A percentile compares a stretch with the other conserved stretches of the same genome.
Evolutionary conservation across 2,329 filamentous ascomycete genomes (phyloP).

Genomic region (Pyrenochaeta sp.): DNA sequence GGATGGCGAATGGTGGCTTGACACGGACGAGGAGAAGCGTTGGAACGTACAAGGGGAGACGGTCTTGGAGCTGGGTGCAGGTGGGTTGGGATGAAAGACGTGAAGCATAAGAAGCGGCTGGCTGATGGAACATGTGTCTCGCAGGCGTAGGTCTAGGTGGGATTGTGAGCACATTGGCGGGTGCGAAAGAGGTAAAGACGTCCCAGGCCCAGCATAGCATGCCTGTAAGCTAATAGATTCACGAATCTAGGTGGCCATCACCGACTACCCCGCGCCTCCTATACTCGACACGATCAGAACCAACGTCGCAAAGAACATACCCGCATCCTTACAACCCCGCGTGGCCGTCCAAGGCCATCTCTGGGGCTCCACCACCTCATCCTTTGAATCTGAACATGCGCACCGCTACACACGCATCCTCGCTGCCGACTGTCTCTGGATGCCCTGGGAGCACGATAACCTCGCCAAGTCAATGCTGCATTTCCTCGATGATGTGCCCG

Average conservation of each 20-base stretch:
- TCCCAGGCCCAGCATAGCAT: background rate
- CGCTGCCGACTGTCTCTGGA: slow-evolving; percentile 79
- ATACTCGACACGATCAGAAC: slow-evolving; percentile 66
- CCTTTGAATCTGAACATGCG: slow-evolving; percentile 50
- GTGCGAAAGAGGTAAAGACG: slow-evolving; percentile 54
- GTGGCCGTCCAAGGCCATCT: slow-evolving; percentile 66
- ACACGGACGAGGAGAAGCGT: slow-evolving; percentile 36
- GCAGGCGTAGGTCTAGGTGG: slow-evolving; percentile 57
- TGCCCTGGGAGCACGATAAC: slow-evolving; percentile 75
- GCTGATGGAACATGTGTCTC: slow-evolving; percentile 34
- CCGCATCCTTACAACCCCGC: slow-evolving; percentile 40
- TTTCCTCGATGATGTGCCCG: slow-evolving; percentile 61
- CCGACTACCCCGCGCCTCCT: slow-evolving; percentile 71
- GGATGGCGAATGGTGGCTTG: slow-evolving; percentile 44
- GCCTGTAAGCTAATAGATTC: slow-evolving; percentile 1
- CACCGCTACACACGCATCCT: slow-evolving; percentile 68
- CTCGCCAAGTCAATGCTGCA: slow-evolving; percentile 68
- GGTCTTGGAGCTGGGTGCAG: slow-evolving; percentile 73
- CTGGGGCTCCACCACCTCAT: slow-evolving; percentile 66
- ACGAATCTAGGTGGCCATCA: slow-evolving; percentile 61
- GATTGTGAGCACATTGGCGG: slow-evolving; percentile 56
- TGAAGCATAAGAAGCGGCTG: slow-evolving; percentile 16
- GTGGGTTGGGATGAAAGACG: slow-evolving; percentile 55
- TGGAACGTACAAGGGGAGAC: slow-evolving; percentile 61
- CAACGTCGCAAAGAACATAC: slow-evolving; percentile 66